Conservation (phyloP, 148 eudicot species). For the Rhododendron henanense region DNA sequence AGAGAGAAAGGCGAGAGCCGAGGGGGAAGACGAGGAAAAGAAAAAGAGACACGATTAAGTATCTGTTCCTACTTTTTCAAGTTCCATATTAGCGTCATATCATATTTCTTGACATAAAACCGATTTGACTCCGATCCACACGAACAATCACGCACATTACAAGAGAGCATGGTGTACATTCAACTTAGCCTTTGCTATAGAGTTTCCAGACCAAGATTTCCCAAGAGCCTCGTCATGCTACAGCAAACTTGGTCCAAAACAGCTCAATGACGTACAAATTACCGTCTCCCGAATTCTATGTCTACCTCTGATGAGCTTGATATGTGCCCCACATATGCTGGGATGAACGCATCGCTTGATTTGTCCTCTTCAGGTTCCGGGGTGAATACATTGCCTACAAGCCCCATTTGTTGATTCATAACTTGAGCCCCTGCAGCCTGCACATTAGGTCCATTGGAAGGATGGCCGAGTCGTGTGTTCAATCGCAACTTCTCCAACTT, state of each 20-base stretch:
- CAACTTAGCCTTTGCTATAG: neutral
- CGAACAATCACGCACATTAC: too few relatives aligned
- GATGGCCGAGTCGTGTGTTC: neutral
- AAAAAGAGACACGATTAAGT: too few relatives aligned
- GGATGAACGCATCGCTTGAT: neutral
- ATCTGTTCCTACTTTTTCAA: too few relatives aligned
- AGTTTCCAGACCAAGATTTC: neutral
- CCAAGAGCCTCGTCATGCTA: neutral
- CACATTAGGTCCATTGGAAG: neutral
- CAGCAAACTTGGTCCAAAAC: neutral
- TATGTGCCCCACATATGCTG: neutral
- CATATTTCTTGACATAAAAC: too few relatives aligned
- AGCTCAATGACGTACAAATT: neutral
- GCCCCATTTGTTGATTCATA: neutral
- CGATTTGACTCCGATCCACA: too few relatives aligned
- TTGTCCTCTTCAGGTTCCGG: neutral
- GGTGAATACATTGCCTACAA: neutral
- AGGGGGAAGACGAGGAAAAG: too few relatives aligned
- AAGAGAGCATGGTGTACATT: neutral
- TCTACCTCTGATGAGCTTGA: neutral
- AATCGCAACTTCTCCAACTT: slow-evolving; percentile 12
- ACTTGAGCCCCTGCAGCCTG: slow-evolving; percentile 3
- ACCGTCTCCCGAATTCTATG: neutral
- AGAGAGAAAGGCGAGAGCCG: too few relatives aligned
- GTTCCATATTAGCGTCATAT: too few relatives aligned